Evolutionary conservation across 2,329 filamentous ascomycete genomes (phyloP).

Genomic region (Alternaria sp.): DNA sequence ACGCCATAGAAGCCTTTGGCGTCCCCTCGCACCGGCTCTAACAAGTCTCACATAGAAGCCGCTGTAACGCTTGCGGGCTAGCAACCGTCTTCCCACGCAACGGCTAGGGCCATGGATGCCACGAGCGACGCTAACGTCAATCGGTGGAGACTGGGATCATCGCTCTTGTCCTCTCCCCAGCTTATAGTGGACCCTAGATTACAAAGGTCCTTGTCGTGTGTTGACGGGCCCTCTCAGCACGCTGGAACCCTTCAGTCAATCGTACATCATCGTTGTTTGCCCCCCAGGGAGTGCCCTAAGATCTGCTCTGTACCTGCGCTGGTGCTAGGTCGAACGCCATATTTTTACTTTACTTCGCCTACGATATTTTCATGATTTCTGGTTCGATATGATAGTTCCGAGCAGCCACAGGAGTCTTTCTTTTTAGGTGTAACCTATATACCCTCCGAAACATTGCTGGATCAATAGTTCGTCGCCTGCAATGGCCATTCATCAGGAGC

Average conservation of each 20-base stretch:
- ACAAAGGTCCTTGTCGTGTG: conserved; percentile 15
- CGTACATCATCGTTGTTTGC: conserved; percentile 38
- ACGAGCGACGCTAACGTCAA: conserved; percentile 16
- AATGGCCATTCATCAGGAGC: conserved; percentile 30
- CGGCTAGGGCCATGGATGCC: conserved; percentile 9
- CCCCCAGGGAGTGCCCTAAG: conserved; percentile 19
- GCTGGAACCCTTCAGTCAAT: conserved; percentile 8
- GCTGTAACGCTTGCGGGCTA: conserved; percentile 1
- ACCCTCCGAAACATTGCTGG: neutral
- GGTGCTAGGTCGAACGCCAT: conserved; percentile 9
- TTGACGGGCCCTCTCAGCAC: conserved; percentile 19
- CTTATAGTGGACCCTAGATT: conserved; percentile 25
- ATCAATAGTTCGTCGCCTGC: neutral
- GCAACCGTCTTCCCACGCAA: conserved; percentile 8
- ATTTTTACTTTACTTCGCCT: conserved; percentile 8
- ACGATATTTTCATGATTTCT: conserved; percentile 3
- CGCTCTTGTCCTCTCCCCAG: conserved; percentile 8
- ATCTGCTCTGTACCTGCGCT: conserved; percentile 10
- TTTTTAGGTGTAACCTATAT: conserved; percentile 24
- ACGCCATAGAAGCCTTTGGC: neutral
- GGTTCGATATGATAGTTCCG: conserved; percentile 31
- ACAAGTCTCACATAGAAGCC: conserved; percentile 9
- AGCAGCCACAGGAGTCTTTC: conserved; percentile 15
- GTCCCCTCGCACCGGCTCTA: neutral
- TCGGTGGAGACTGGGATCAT: conserved; percentile 18